These are phyloP conservation scores for Penicillium parvum DNA, from an alignment of 495 filamentous ascomycete species.

Conservation along the genomic window DNA sequence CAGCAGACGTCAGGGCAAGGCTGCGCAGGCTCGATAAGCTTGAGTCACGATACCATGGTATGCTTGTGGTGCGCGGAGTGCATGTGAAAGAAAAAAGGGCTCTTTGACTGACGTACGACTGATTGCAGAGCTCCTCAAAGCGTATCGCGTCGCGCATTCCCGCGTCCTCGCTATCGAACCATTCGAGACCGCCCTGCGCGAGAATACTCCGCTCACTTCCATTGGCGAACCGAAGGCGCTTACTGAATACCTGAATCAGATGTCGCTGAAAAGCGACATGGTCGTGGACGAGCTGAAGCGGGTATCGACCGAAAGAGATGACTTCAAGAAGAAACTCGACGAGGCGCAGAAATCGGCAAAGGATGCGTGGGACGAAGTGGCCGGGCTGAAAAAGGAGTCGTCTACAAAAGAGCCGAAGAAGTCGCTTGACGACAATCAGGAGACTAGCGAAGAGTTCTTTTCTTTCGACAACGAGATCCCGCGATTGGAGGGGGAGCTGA, in stretches of 20 bases:
- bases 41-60: constrained; percentile 83
- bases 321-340: constrained; percentile 68
- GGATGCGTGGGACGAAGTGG: constrained; percentile 50
- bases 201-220: constrained; percentile 84
- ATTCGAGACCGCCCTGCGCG: constrained; percentile 84
- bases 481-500: constrained; percentile 56
- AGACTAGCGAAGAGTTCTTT: constrained; percentile 74
- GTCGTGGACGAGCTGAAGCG: constrained; percentile 89
- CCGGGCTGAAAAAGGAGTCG: constrained; percentile 41
- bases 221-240: constrained; percentile 81
- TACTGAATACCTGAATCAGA: constrained; percentile 89
- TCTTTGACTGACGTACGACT: constrained; percentile 9
- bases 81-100: neutral
- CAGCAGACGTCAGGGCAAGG: constrained; percentile 63
- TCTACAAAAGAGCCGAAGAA: constrained; percentile 22
- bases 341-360: constrained; percentile 63
- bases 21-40: constrained; percentile 77
- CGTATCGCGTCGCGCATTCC: constrained; percentile 85
- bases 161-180: constrained; percentile 80
- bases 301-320: constrained; percentile 75
- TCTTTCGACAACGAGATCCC: constrained; percentile 78
- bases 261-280: constrained; percentile 83
- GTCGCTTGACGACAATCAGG: constrained; percentile 30
- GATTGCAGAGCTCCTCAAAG: constrained; percentile 72
- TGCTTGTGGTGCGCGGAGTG: constrained; percentile 3